These are phyloP conservation scores for Meyerozyma sp. DNA, from an alignment of 1,139 yeast species.

Conservation along the genomic window DNA sequence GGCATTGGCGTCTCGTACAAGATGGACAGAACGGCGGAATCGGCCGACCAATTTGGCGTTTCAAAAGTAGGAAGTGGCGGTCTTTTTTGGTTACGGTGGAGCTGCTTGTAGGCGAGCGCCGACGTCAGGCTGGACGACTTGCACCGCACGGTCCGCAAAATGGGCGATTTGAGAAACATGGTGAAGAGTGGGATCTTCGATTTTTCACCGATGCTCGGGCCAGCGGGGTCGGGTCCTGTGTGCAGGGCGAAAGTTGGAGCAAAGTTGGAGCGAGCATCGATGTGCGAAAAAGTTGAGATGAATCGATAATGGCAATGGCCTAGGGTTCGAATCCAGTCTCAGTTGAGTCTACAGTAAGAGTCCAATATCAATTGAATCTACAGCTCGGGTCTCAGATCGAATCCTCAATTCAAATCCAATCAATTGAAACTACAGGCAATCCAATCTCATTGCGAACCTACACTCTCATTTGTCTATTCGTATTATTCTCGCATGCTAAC, in stretches of 20 bases:
- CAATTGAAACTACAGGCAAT: too few relatives aligned
- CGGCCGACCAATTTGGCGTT: slow-evolving; percentile 92
- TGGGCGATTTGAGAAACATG: not conserved
- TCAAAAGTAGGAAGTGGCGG: slow-evolving; percentile 95
- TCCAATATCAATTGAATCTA: too few relatives aligned
- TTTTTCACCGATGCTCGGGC: not conserved
- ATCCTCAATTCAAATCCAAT: too few relatives aligned
- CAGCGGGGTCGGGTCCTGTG: not conserved
- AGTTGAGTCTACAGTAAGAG: too few relatives aligned
- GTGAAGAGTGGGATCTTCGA: not conserved
- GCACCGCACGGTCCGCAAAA: slow-evolving; percentile 15
- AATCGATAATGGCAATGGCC: too few relatives aligned
- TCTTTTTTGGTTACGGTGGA: slow-evolving; percentile 79
- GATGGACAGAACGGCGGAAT: slow-evolving; percentile 92
- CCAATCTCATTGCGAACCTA: too few relatives aligned
- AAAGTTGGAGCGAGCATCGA: too few relatives aligned
- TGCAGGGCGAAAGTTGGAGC: not conserved
- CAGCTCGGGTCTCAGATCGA: too few relatives aligned
- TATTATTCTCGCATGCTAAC: too few relatives aligned
- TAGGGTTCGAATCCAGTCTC: too few relatives aligned
- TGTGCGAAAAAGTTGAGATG: too few relatives aligned
- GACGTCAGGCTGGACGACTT: slow-evolving; percentile 66
- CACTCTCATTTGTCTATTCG: too few relatives aligned
- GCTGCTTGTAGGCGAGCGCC: slow-evolving; percentile 88
- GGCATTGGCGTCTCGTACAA: slow-evolving; percentile 89